Evolutionary conservation across 2,329 filamentous ascomycete genomes (phyloP).

Genomic region (Tolypocladium tundrense): DNA sequence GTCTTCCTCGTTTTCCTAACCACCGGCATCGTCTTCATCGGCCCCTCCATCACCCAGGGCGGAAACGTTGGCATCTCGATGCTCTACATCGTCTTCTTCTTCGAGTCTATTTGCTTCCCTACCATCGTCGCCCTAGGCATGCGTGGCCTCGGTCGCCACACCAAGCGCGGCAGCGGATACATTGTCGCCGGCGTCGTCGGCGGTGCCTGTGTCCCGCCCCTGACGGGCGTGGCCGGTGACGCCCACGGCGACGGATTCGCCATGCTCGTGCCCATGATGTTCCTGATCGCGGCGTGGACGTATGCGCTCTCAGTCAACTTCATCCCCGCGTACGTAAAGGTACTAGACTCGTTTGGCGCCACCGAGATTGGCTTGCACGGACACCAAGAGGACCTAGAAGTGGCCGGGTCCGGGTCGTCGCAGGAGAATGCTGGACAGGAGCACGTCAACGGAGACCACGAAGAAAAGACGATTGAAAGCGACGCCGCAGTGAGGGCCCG

Average conservation of each 20-base stretch:
- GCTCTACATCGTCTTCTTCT: conserved; percentile 64
- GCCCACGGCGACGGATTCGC: conserved; percentile 46
- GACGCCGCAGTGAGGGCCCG: neutral
- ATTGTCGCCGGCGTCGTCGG: conserved; percentile 60
- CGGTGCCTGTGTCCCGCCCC: conserved; percentile 63
- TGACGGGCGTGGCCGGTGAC: conserved; percentile 61
- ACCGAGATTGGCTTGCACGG: conserved; percentile 30
- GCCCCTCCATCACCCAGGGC: conserved; percentile 34
- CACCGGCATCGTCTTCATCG: conserved; percentile 52
- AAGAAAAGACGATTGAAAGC: neutral
- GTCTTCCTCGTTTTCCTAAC: conserved; percentile 59
- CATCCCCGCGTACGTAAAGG: conserved; percentile 49
- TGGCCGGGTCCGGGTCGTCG: neutral
- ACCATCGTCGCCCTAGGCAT: conserved; percentile 72
- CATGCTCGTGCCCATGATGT: conserved; percentile 55
- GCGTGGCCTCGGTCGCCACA: conserved; percentile 64
- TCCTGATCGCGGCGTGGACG: conserved; percentile 45
- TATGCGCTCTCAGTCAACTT: conserved; percentile 58
- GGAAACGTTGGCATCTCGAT: conserved; percentile 44
- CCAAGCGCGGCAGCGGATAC: conserved; percentile 64
- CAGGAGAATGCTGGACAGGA: conserved; percentile 12
- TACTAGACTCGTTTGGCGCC: conserved; percentile 47
- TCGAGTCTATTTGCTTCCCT: conserved; percentile 72
- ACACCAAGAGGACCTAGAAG: conserved; percentile 10
- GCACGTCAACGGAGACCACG: neutral